phyloP scores from a whole-genome alignment of 2,329 filamentous ascomycete genomes.

The Colletotrichum trifolii region DNA sequence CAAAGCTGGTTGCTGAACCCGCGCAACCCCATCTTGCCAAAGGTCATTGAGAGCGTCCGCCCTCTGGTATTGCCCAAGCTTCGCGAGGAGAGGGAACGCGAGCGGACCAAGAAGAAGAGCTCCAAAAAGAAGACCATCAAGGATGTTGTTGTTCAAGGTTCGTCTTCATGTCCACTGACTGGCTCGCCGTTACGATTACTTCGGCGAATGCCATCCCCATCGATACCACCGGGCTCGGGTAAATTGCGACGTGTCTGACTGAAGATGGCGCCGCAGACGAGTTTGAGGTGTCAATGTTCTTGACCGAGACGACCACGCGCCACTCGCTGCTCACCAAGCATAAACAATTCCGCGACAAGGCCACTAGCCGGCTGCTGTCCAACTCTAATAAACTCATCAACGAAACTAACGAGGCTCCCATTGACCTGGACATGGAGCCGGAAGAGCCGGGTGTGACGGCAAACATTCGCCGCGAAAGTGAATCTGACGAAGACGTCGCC shows the following conservation, averaged over 20 bases:
- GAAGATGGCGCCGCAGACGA: constrained; percentile 70
- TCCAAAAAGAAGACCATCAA: constrained; percentile 86
- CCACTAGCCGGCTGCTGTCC: constrained; percentile 64
- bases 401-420: constrained; percentile 63
- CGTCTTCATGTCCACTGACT: constrained; percentile 39
- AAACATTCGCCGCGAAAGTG: constrained; percentile 67
- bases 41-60: constrained; percentile 85
- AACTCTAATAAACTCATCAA: constrained; percentile 73
- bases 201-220: constrained; percentile 10
- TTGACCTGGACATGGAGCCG: constrained; percentile 59
- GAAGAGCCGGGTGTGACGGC: constrained; percentile 47
- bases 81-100: constrained; percentile 82
- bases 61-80: constrained; percentile 91
- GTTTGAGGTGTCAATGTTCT: constrained; percentile 94
- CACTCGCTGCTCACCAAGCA: constrained; percentile 89
- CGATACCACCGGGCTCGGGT: constrained; percentile 26
- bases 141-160: constrained; percentile 86
- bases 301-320: constrained; percentile 85
- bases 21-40: constrained; percentile 79
- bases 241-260: constrained; percentile 9
- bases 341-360: constrained; percentile 77
- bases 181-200: constrained; percentile 1
- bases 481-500: constrained; percentile 66
- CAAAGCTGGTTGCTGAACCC: constrained; percentile 87
- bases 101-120: constrained; percentile 65